phyloP scores from a whole-genome alignment of 2,329 filamentous ascomycete species.

The Xylariaceae sp. region DNA sequence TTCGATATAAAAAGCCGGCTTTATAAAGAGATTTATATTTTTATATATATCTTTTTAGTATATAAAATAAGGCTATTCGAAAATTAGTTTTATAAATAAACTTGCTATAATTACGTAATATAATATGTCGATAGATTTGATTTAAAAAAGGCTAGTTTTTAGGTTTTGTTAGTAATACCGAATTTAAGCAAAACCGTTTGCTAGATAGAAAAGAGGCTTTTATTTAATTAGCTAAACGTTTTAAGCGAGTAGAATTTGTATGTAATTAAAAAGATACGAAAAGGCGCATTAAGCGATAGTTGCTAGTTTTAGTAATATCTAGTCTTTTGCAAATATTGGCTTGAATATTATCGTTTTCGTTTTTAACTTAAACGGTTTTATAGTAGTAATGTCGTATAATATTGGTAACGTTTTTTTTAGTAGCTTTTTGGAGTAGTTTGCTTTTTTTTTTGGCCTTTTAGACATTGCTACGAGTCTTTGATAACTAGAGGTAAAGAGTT shows the following conservation, averaged over 20 bases:
- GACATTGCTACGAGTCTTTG: background rate
- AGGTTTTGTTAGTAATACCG: conserved; percentile 1
- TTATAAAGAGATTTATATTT: conserved; percentile 9
- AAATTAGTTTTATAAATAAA: conserved; percentile 9
- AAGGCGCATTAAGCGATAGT: background rate
- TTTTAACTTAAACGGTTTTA: background rate
- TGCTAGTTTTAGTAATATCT: background rate
- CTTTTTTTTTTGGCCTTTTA: background rate
- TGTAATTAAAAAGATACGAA: background rate
- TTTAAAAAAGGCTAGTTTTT: background rate
- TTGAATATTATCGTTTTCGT: background rate
- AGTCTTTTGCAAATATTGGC: background rate
- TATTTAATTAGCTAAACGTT: background rate
- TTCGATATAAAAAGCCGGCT: conserved; percentile 33
- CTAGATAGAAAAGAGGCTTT: conserved; percentile 1
- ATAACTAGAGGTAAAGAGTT: background rate
- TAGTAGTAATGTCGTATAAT: background rate
- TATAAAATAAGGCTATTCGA: background rate
- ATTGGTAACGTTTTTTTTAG: background rate
- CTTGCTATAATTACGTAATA: conserved; percentile 3
- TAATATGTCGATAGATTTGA: conserved; percentile 3
- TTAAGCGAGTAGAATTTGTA: background rate
- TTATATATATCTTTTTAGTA: conserved; percentile 3
- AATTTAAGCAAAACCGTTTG: conserved; percentile 4
- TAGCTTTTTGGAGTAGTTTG: background rate